Conservation (phyloP, 78 protist genomes). For the Dictyostelium firmibasis region DNA sequence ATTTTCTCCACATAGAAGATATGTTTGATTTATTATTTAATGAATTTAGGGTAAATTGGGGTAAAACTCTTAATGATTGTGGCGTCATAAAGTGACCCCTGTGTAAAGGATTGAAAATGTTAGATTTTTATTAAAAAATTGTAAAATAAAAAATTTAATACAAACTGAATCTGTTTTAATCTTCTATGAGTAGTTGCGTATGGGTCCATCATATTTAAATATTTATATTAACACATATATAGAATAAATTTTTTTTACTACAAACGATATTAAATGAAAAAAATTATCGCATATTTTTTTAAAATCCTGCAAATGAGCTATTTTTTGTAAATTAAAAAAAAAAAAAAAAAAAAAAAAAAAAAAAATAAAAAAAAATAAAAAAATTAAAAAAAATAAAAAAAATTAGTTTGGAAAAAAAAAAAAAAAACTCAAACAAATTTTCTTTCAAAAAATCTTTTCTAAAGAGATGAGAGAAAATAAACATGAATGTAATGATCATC, state of each 20-base stretch:
- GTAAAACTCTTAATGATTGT: constrained; percentile 41
- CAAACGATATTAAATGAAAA: not conserved
- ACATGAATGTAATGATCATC: not conserved
- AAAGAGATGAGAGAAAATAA: not conserved
- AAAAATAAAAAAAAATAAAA: not conserved
- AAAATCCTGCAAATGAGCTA: no score
- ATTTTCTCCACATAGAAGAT: constrained; percentile 27
- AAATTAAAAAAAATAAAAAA: not conserved
- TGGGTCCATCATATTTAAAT: constrained; percentile 24
- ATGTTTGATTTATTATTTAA: constrained; percentile 5
- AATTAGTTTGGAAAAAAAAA: no score
- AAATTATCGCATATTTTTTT: not conserved
- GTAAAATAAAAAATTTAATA: not conserved
- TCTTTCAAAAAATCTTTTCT: not conserved
- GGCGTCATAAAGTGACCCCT: constrained; percentile 68
- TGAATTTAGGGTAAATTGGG: not conserved
- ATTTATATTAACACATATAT: not conserved
- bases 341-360: not conserved
- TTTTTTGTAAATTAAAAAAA: not conserved
- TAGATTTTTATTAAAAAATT: not conserved
- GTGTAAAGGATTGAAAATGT: not conserved
- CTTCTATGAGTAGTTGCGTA: constrained; percentile 50
- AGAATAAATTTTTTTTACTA: no score
- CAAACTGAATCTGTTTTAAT: constrained; percentile 76
- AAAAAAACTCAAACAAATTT: not conserved